phyloP scores from a whole-genome alignment of 768 basidiomycete genomes.

The Agrocybe chaxingu region DNA sequence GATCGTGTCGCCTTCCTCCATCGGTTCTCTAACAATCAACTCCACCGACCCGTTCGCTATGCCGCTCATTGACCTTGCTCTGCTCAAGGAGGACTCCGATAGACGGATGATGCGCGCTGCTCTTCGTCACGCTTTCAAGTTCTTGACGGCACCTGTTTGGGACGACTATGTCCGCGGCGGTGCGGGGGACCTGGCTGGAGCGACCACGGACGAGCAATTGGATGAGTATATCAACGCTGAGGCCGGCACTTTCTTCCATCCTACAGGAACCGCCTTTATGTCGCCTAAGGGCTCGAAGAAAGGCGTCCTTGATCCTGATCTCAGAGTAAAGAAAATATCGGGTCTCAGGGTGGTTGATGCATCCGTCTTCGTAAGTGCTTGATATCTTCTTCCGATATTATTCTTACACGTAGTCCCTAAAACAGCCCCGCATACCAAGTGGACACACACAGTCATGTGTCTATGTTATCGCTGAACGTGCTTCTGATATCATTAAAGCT shows the following conservation, averaged over 20 bases:
- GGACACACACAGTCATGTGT: too few species aligned
- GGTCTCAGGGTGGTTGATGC: constrained; percentile 2
- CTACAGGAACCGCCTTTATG: constrained; percentile 17
- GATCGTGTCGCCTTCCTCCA: not conserved
- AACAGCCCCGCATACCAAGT: too few species aligned
- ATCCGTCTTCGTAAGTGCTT: not conserved
- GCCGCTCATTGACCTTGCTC: constrained; percentile 47
- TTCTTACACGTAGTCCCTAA: too few species aligned
- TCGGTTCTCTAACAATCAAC: constrained; percentile 27
- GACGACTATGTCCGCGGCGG: constrained; percentile 21
- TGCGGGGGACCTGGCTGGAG: constrained; percentile 8
- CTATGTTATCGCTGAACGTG: too few species aligned
- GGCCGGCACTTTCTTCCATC: constrained; percentile 17
- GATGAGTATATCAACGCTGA: constrained; percentile 13
- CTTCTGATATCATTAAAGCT: too few species aligned
- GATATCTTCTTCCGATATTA: too few species aligned
- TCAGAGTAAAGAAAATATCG: too few species aligned
- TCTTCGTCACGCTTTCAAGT: constrained; percentile 14
- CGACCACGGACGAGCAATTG: constrained; percentile 21
- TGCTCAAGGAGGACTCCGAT: constrained; percentile 29
- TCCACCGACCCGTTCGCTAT: constrained; percentile 39
- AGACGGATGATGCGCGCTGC: constrained; percentile 20
- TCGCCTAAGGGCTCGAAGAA: constrained; percentile 3
- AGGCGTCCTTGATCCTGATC: constrained; percentile 5
- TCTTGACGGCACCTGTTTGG: constrained; percentile 23